These are phyloP conservation scores for Penicillium canariense DNA, from an alignment of 495 filamentous ascomycete species.

Conservation along the genomic window DNA sequence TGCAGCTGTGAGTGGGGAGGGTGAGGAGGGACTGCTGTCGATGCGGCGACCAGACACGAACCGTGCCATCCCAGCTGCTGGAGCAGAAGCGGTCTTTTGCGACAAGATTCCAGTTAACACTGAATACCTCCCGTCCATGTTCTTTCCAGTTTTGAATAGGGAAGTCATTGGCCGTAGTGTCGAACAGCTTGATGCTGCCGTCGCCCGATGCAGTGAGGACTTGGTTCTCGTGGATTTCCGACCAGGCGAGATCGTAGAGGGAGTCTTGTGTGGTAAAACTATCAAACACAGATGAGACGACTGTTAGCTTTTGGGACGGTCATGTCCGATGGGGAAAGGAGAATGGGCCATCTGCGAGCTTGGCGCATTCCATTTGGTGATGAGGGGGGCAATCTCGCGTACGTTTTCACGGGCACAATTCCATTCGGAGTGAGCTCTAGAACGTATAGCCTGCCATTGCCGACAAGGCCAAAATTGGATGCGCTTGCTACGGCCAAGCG, in stretches of 20 bases:
- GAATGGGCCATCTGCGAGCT: not conserved
- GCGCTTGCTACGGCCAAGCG: slow-evolving; percentile 82
- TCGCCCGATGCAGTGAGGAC: slow-evolving; percentile 83
- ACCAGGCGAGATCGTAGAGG: slow-evolving; percentile 91
- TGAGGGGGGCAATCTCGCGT: not conserved
- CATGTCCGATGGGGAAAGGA: not conserved
- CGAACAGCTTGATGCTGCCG: slow-evolving; percentile 92
- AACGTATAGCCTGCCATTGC: slow-evolving; percentile 86
- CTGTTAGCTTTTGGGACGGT: not conserved
- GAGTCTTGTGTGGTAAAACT: slow-evolving; percentile 96
- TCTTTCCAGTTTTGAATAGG: slow-evolving; percentile 87
- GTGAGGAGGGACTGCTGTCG: slow-evolving; percentile 70
- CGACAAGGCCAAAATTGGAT: slow-evolving; percentile 93
- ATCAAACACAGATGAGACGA: not conserved
- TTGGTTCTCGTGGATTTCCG: slow-evolving; percentile 90
- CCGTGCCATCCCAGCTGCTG: slow-evolving; percentile 88
- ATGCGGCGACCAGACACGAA: slow-evolving; percentile 87
- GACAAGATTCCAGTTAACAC: slow-evolving; percentile 85
- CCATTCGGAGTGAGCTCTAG: slow-evolving; percentile 77
- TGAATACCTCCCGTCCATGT: slow-evolving; percentile 88
- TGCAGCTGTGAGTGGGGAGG: slow-evolving; percentile 85
- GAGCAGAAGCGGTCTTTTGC: slow-evolving; percentile 88
- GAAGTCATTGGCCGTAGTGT: slow-evolving; percentile 71
- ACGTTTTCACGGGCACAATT: slow-evolving; percentile 78
- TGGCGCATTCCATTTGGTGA: not conserved